Percentiles rank a stretch among this genome's conserved stretches.
These are phyloP conservation scores for Kazachstania sp. DNA, from an alignment of 1,139 yeast genomes.

Conservation along the genomic window DNA sequence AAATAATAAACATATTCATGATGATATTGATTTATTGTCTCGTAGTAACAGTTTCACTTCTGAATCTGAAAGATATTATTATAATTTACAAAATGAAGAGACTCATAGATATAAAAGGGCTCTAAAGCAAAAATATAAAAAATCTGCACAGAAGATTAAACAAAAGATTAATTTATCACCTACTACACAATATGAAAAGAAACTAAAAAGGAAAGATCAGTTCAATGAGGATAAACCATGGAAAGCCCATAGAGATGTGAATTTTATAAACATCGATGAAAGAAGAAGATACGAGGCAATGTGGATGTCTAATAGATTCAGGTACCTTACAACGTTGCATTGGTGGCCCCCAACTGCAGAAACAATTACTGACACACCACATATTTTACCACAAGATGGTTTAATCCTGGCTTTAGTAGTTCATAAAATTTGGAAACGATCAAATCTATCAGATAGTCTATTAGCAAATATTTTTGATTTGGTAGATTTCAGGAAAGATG, in stretches of 20 bases:
- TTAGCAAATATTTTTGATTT: constrained; percentile 67
- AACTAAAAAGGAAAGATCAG: constrained; percentile 25
- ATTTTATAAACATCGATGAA: constrained; percentile 58
- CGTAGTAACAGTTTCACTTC: no score
- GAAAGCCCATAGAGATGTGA: constrained; percentile 71
- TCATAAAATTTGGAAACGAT: constrained; percentile 69
- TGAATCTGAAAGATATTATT: no score
- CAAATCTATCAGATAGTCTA: constrained; percentile 57
- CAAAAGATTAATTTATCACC: not conserved
- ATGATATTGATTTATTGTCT: not conserved
- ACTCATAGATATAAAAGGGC: not conserved
- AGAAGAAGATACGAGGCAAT: constrained; percentile 84
- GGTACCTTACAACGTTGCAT: constrained; percentile 40
- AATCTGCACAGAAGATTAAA: not conserved
- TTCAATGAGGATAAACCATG: constrained; percentile 93
- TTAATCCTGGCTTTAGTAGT: constrained; percentile 47
- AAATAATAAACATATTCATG: not conserved
- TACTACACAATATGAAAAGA: not conserved
- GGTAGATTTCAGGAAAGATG: constrained; percentile 70
- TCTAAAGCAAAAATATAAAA: not conserved
- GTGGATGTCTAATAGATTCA: constrained; percentile 82
- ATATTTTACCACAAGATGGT: constrained; percentile 35
- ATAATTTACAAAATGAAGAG: not conserved
- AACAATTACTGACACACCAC: not conserved
- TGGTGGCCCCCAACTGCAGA: constrained; percentile 23